Evolutionary conservation across 176 grass and related monocot genomes (phyloP), one percentile per base, ranked within the genome.

Genomic region (Avena sativa): DNA sequence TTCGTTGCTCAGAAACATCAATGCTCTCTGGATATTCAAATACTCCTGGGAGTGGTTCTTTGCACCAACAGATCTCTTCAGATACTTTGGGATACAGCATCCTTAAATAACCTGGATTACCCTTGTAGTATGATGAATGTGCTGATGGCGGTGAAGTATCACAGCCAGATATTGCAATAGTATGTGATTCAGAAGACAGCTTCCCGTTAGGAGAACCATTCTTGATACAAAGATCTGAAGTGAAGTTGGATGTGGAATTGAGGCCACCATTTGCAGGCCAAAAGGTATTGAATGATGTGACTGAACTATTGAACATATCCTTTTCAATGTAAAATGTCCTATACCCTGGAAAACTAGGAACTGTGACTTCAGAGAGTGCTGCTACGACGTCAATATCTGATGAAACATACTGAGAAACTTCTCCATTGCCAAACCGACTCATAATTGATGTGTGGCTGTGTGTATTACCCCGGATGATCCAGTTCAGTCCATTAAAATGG

Each of bases 191-290:
- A 77, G 53, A 62, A 71, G 12, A 74, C 83, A 86, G 53, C 67
- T 78, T 80, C 59, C 58, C 53, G 56, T 44, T 20, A 88, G 53
- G 51, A 56, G 61, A 52, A 57, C 68, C 38, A 68, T 79, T 46
- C 59, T 75, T 77, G 61, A 59, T 71, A 86, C 57, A 63, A 91
- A 58, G 52, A 63, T 84, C 83, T 87, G 84, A 89, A 58, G 82
- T 78, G 79, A 86, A 80, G 12, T 25, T 61, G 80, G 78, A 90
- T 59, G 77, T n/a, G 44, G 86, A 74, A 50, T n/a, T 25, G 72
- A 68, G 43, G 40, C 10, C 7, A 52, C 32, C 38, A 78, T 17
- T 48, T 58, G 40, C 62, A 76, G 59, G 21, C 38, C 84, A 75
- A 81, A 80, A 84, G 47, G 80, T 13, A 58, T 8, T 10, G 8